phyloP scores from a whole-genome alignment of 2,329 filamentous ascomycete species.

The Ceratocystis cubensis region DNA sequence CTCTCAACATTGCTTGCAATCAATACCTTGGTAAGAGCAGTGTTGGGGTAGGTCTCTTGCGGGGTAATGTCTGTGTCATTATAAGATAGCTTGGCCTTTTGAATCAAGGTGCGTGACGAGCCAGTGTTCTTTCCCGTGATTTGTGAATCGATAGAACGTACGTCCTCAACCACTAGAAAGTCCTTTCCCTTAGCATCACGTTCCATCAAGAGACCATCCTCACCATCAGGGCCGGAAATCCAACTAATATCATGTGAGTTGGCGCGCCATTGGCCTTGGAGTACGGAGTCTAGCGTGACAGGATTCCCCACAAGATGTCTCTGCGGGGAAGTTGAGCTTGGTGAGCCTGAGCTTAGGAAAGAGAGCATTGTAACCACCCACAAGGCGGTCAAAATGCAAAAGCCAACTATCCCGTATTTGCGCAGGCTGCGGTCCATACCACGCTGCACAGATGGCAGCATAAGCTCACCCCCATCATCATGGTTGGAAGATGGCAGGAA shows the following conservation, averaged over 20 bases:
- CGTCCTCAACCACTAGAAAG: slow-evolving; percentile 78
- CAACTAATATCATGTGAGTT: slow-evolving; percentile 56
- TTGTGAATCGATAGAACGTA: slow-evolving; percentile 39
- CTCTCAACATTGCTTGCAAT: slow-evolving; percentile 58
- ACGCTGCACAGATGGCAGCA: not conserved
- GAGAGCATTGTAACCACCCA: slow-evolving; percentile 50
- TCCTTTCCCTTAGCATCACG: slow-evolving; percentile 50
- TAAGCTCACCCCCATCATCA: slow-evolving; percentile 22
- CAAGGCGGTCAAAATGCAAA: slow-evolving; percentile 50
- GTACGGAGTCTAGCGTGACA: slow-evolving; percentile 59
- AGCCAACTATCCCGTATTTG: slow-evolving; percentile 42
- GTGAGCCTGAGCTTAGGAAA: slow-evolving; percentile 58
- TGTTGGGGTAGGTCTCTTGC: slow-evolving; percentile 57
- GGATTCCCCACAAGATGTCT: slow-evolving; percentile 42
- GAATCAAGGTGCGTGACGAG: slow-evolving; percentile 61
- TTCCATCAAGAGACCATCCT: slow-evolving; percentile 79
- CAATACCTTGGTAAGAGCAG: slow-evolving; percentile 74
- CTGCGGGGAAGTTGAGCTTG: slow-evolving; percentile 42
- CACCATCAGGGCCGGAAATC: slow-evolving; percentile 60
- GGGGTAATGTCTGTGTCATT: slow-evolving; percentile 45
- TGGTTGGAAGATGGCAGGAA: slow-evolving; percentile 34
- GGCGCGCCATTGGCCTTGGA: slow-evolving; percentile 53
- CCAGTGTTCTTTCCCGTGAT: slow-evolving; percentile 25
- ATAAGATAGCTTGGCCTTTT: slow-evolving; percentile 49
- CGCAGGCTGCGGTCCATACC: slow-evolving; percentile 43